These are phyloP conservation scores for Apophysomyces variabilis DNA, from an alignment of 371 early-diverging fungal genomes.

Conservation along the genomic window DNA sequence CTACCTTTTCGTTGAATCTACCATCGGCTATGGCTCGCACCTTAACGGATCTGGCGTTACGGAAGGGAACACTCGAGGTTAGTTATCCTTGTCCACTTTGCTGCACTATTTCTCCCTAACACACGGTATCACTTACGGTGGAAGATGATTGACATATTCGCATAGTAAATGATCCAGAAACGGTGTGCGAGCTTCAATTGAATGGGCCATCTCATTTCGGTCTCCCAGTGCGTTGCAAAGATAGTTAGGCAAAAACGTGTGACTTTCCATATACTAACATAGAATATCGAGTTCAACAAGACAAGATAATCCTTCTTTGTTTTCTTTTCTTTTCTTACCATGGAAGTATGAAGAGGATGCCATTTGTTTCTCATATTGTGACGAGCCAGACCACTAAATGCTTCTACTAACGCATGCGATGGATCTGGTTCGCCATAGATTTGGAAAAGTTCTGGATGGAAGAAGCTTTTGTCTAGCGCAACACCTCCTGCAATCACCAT, in stretches of 20 bases:
- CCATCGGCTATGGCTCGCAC: slow-evolving; percentile 18
- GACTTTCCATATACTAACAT: slow-evolving; percentile 23
- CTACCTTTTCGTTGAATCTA: slow-evolving; percentile 23
- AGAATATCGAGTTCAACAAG: background rate
- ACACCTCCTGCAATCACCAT: background rate
- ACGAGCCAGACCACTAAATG: slow-evolving; percentile 23
- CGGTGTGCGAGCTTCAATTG: slow-evolving; percentile 31
- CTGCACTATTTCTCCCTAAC: background rate
- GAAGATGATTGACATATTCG: slow-evolving; percentile 30
- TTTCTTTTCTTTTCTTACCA: slow-evolving; percentile 13
- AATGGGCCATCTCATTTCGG: slow-evolving; percentile 35
- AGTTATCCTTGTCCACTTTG: background rate
- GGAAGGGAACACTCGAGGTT: background rate
- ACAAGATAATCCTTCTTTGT: background rate
- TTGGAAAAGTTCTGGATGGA: background rate
- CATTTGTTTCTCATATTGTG: slow-evolving; percentile 22
- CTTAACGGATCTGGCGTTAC: slow-evolving; percentile 20
- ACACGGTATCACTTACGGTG: slow-evolving; percentile 16
- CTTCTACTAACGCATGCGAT: slow-evolving; percentile 14
- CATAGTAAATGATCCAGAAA: slow-evolving; percentile 27
- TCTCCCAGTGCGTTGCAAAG: slow-evolving; percentile 31
- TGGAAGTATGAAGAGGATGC: slow-evolving; percentile 31
- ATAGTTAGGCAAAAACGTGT: slow-evolving; percentile 24
- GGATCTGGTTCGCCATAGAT: slow-evolving; percentile 17
- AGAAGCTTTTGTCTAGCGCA: background rate